Evolutionary conservation across 2,329 filamentous ascomycete species (phyloP), one percentile per base, ranked within the genome.

Genomic region (Cryphonectria naterciae): DNA sequence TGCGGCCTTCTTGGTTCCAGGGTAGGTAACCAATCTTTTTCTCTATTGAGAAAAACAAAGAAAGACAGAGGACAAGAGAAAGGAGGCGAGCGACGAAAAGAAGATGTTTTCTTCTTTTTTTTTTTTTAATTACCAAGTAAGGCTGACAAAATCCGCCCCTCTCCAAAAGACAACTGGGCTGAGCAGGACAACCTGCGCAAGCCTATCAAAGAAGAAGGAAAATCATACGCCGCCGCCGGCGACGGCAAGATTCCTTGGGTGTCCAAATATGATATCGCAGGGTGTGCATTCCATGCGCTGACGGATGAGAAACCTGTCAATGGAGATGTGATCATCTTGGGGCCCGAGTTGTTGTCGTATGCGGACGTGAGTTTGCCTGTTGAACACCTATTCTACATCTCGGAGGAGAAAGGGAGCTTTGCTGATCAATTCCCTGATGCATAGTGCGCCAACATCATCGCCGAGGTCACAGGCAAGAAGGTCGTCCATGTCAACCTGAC

Each of bases 1-100:
- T 87, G 73, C 75, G 83, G 70, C 83, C 84, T 5, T 83, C 81
- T 22, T 87, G 84, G 83, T 86, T 87, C 70, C 83, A 52, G 3
- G 37, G 58, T 72, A 35, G 35, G 10, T 66, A 62, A 58, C 37
- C 61, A 60, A 60, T 28, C 41, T 46, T 6, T 56, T 13, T 22
- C 37, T 37, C 37, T 37, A 37, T 60, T 54, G 19, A 11, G 28
- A 1, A 25, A 10, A n/a, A 8, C 8, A 22, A n/a, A 49, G 19
- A 49, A 8, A 49, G 22, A 49, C 11, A 46, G 11, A n/a, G 1
- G 6, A 11, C 22, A n/a, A n/a, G 1, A 2, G 5, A 49, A 22
- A 22, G 17, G 43, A 49, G 43, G 22, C 43, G 22, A 6, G 43
- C 37, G 37, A 11, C 10, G 37, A 39, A 39, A 46, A 46, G 43